A percentile compares a stretch with the other conserved stretches of the same genome.
Evolutionary conservation across 345 rosid species (phyloP).

Genomic region (Euphorbia lathyris): DNA sequence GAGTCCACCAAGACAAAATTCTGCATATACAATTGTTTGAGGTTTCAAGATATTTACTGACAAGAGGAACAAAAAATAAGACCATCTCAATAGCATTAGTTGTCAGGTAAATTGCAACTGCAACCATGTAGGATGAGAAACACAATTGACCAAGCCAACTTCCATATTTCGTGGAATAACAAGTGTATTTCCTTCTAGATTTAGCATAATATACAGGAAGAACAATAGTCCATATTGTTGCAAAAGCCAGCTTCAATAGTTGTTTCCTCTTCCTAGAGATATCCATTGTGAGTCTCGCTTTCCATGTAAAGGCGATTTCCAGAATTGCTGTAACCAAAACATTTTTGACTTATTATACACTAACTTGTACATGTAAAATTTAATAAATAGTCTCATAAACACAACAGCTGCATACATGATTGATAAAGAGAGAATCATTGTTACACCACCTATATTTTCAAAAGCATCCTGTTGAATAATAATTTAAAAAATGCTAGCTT

Average conservation of each 20-base stretch:
- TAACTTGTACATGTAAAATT: conserved; percentile 1
- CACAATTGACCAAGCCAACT: conserved; percentile 87
- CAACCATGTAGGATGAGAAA: conserved; percentile 81
- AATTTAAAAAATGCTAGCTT: neutral
- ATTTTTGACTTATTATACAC: conserved; percentile 4
- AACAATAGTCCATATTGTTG: conserved; percentile 74
- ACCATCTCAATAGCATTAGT: conserved; percentile 75
- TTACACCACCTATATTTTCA: neutral
- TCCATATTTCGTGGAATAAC: conserved; percentile 56
- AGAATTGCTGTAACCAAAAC: conserved; percentile 58
- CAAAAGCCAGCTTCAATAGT: conserved; percentile 59
- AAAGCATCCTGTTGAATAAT: neutral
- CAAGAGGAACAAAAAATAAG: conserved; percentile 77
- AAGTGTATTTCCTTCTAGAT: conserved; percentile 72
- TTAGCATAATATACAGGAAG: conserved; percentile 73
- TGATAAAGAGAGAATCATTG: neutral
- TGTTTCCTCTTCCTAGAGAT: conserved; percentile 57
- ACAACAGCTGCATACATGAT: neutral
- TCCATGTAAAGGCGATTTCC: conserved; percentile 86
- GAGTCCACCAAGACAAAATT: conserved; percentile 69
- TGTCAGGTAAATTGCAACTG: conserved; percentile 61
- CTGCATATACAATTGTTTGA: conserved; percentile 64
- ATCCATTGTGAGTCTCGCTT: conserved; percentile 63
- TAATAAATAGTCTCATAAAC: neutral
- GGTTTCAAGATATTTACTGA: conserved; percentile 74